Conservation (phyloP, 768 basidiomycete genomes). For the Amanita muscaria region DNA sequence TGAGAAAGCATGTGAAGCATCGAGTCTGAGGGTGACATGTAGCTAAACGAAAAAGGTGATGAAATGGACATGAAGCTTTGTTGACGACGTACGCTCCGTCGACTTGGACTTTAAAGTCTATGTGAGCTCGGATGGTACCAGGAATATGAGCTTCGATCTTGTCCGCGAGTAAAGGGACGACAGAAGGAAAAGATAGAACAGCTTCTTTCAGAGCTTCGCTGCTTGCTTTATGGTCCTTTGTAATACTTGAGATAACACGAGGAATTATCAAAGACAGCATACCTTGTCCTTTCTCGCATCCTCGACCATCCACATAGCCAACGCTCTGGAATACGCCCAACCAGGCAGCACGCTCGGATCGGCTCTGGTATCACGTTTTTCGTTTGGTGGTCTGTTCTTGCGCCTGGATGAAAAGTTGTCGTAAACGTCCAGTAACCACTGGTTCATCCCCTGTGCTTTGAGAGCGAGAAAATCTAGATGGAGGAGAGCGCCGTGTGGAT, state of each 20-base stretch:
- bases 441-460: slow-evolving; percentile 60
- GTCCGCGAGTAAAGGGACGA: slow-evolving; percentile 77
- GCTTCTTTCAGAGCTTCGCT: slow-evolving; percentile 67
- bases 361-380: slow-evolving; percentile 21
- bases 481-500: slow-evolving; percentile 79
- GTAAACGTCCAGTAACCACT: slow-evolving; percentile 74
- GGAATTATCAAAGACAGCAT: too few relatives aligned
- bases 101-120: slow-evolving; percentile 60
- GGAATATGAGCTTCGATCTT: slow-evolving; percentile 70
- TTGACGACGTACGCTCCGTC: slow-evolving; percentile 45
- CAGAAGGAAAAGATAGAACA: slow-evolving; percentile 67
- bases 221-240: slow-evolving; percentile 49
- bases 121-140: slow-evolving; percentile 45
- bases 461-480: slow-evolving; percentile 82
- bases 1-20: slow-evolving; percentile 76
- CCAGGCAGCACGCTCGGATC: slow-evolving; percentile 66
- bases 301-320: slow-evolving; percentile 52
- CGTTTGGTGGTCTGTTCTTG: slow-evolving; percentile 11
- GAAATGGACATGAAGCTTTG: background rate
- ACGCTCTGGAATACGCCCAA: slow-evolving; percentile 62
- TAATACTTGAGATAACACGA: too few relatives aligned
- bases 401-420: slow-evolving; percentile 31
- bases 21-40: slow-evolving; percentile 31
- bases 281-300: slow-evolving; percentile 35
- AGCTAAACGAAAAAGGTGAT: slow-evolving; percentile 19